These are phyloP conservation scores for Cutaneotrichosporon cavernicola DNA, from an alignment of 1,284 basidiomycete genomes.

Conservation along the genomic window DNA sequence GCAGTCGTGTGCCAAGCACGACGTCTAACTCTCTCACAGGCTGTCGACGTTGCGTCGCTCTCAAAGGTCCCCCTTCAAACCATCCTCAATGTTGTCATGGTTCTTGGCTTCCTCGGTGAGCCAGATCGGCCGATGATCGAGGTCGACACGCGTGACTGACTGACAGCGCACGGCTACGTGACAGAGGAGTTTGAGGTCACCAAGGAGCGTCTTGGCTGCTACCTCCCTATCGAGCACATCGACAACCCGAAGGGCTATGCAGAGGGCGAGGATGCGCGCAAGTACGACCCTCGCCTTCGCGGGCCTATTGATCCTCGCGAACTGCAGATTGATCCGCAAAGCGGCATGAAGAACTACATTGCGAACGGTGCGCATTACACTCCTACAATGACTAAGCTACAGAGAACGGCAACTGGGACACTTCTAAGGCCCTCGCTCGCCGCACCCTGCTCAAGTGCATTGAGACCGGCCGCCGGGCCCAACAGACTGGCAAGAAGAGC, in stretches of 20 bases:
- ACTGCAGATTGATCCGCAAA: conserved; percentile 77
- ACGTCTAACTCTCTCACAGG: conserved; percentile 54
- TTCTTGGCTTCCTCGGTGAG: conserved; percentile 66
- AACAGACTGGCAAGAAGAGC: conserved; percentile 61
- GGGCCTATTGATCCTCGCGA: conserved; percentile 74
- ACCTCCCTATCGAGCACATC: conserved; percentile 86
- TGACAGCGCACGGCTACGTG: conserved; percentile 27
- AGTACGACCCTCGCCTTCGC: conserved; percentile 72
- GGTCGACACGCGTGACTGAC: conserved; percentile 1
- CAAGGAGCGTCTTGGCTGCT: conserved; percentile 76
- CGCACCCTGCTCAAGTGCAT: conserved; percentile 71
- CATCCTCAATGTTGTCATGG: conserved; percentile 84
- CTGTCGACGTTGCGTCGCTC: conserved; percentile 76
- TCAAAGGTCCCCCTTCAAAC: conserved; percentile 70
- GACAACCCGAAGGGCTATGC: conserved; percentile 79
- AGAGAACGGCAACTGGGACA: conserved; percentile 78
- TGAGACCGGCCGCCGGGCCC: conserved; percentile 60
- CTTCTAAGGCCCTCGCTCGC: conserved; percentile 78
- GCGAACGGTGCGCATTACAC: conserved; percentile 64
- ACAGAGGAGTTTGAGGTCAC: conserved; percentile 84
- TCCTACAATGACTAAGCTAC: conserved; percentile 9
- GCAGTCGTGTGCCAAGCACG: neutral
- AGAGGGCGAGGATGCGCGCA: conserved; percentile 77
- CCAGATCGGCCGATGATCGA: neutral
- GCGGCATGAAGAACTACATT: conserved; percentile 96